Percentiles rank a stretch among this genome's conserved stretches.
These are phyloP conservation scores for Bifiguratus adelaidae DNA, from an alignment of 192 early-diverging fungal species.

Conservation along the genomic window DNA sequence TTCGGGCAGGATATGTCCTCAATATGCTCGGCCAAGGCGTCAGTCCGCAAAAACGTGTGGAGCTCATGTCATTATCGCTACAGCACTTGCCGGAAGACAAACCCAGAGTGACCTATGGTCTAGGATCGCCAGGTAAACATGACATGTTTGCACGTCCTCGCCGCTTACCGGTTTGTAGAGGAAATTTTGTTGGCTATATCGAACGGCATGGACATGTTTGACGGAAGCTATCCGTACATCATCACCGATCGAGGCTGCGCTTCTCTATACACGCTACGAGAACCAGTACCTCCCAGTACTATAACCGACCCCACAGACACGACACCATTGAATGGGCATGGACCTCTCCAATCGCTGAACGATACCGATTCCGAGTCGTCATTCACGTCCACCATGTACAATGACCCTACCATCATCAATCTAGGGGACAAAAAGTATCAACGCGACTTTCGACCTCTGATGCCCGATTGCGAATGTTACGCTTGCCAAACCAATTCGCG, in stretches of 20 bases:
- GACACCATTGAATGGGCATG: too few species aligned
- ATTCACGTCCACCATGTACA: neutral
- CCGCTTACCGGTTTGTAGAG: slow-evolving; percentile 12
- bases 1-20: slow-evolving; percentile 31
- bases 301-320: slow-evolving; percentile 6
- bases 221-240: slow-evolving; percentile 19
- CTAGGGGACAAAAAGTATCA: slow-evolving; percentile 44
- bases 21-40: slow-evolving; percentile 23
- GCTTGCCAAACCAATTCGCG: slow-evolving; percentile 56
- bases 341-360: too few species aligned
- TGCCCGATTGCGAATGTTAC: slow-evolving; percentile 51
- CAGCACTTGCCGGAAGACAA: slow-evolving; percentile 35
- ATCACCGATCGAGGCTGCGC: neutral
- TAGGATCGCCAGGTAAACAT: slow-evolving; percentile 33
- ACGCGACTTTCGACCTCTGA: slow-evolving; percentile 48
- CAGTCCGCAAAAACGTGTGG: slow-evolving; percentile 16
- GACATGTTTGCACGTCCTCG: neutral
- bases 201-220: slow-evolving; percentile 61
- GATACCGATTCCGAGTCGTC: slow-evolving; percentile 2
- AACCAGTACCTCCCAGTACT: neutral
- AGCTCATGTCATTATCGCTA: slow-evolving; percentile 30
- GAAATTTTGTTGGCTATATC: slow-evolving; percentile 33
- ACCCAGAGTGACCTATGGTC: slow-evolving; percentile 40
- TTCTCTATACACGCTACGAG: neutral
- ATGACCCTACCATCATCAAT: slow-evolving; percentile 24